Evolutionary conservation across 768 basidiomycete genomes (phyloP).

Genomic region (Solioccasus polychromus): DNA sequence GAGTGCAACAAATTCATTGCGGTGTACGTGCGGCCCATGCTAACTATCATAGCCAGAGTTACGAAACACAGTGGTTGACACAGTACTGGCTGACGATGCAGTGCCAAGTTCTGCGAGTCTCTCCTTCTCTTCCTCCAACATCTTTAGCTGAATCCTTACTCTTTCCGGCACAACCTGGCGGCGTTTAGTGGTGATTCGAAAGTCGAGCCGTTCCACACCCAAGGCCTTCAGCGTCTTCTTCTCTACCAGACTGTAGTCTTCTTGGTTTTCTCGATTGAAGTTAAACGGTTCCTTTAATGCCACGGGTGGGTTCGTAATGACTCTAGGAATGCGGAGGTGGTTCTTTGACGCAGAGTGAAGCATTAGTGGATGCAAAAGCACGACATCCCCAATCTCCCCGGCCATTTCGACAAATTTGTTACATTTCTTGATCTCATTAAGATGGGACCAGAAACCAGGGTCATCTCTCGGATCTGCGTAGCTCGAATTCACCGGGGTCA

Average conservation of each 20-base stretch:
- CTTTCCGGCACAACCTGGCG: constrained; percentile 6
- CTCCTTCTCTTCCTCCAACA: constrained; percentile 7
- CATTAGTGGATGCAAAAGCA: constrained; percentile 55
- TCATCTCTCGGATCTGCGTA: constrained; percentile 3
- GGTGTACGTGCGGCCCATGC: too few species aligned
- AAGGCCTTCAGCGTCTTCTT: constrained; percentile 3
- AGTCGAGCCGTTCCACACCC: constrained; percentile 9
- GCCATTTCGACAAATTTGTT: constrained; percentile 1
- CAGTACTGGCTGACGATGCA: too few species aligned
- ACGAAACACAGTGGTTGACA: too few species aligned
- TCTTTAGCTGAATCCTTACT: not conserved
- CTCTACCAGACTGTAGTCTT: constrained; percentile 6
- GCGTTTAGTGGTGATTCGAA: constrained; percentile 1
- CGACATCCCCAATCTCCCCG: constrained; percentile 6
- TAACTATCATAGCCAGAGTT: too few species aligned
- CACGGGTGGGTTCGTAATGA: constrained; percentile 68
- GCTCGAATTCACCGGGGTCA: constrained; percentile 6
- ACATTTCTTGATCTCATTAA: constrained; percentile 3
- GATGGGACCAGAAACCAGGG: constrained; percentile 2
- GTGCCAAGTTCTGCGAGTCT: not conserved
- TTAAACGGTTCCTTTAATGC: constrained; percentile 53
- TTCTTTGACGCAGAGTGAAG: constrained; percentile 64
- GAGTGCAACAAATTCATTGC: too few species aligned
- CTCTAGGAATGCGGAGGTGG: constrained; percentile 49
- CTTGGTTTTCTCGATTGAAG: constrained; percentile 19